These are phyloP conservation scores for Leersia perrieri DNA, from an alignment of 176 grass and related monocot genomes.

Conservation along the genomic window DNA sequence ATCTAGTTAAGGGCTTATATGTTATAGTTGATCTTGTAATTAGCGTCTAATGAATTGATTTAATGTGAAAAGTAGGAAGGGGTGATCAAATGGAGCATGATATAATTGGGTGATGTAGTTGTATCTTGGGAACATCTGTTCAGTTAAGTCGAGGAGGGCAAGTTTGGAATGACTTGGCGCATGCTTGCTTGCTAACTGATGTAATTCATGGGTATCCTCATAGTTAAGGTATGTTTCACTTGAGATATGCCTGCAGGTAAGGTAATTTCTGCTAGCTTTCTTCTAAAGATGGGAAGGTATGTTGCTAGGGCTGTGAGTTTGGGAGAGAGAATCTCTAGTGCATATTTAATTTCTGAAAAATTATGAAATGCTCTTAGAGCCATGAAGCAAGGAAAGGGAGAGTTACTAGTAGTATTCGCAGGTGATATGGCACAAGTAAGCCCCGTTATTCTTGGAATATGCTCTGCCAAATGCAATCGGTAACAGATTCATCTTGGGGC, in stretches of 20 bases:
- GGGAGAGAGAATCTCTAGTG: background rate
- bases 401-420: background rate
- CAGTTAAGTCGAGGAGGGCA: slow-evolving; percentile 15
- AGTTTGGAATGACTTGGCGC: slow-evolving; percentile 42
- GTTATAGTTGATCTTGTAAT: background rate
- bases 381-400: background rate
- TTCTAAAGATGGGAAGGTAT: slow-evolving; percentile 12
- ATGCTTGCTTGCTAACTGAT: slow-evolving; percentile 4
- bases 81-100: slow-evolving; percentile 19
- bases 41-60: background rate
- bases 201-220: background rate
- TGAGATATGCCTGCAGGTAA: slow-evolving; percentile 24
- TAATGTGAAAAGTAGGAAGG: background rate
- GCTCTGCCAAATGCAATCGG: background rate
- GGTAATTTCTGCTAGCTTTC: slow-evolving; percentile 16
- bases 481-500: background rate
- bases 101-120: background rate
- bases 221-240: background rate
- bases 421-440: background rate
- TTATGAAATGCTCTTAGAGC: background rate
- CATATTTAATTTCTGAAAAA: background rate
- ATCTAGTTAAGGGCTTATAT: background rate
- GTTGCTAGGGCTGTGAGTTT: background rate
- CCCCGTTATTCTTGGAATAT: background rate
- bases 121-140: background rate